Conservation (phyloP, 2,329 filamentous ascomycete genomes). For the Cytospora leucostoma region DNA sequence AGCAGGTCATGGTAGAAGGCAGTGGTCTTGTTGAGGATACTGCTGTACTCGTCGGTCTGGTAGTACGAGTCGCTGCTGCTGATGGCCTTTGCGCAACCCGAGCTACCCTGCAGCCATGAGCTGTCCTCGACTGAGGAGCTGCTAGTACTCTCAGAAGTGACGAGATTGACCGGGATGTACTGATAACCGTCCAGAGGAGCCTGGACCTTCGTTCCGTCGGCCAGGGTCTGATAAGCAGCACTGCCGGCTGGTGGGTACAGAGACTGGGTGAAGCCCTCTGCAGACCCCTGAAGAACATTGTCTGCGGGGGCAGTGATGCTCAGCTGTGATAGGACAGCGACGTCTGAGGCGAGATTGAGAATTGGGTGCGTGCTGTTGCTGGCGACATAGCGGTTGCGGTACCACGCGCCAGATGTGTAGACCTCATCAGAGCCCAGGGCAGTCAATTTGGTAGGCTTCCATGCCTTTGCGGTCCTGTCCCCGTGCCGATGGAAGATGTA, state of each 20-base stretch:
- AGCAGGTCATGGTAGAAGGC: slow-evolving; percentile 60
- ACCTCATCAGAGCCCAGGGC: slow-evolving; percentile 78
- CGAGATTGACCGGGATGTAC: slow-evolving; percentile 71
- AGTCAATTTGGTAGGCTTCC: slow-evolving; percentile 71
- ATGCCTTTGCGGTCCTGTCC: slow-evolving; percentile 79
- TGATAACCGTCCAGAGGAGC: slow-evolving; percentile 80
- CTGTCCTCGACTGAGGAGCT: slow-evolving; percentile 56
- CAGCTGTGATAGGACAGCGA: slow-evolving; percentile 71
- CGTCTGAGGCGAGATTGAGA: slow-evolving; percentile 63
- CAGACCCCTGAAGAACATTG: slow-evolving; percentile 77
- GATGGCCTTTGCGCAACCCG: slow-evolving; percentile 57
- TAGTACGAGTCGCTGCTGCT: slow-evolving; percentile 59
- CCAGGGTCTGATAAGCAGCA: slow-evolving; percentile 60
- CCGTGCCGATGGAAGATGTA: slow-evolving; percentile 91
- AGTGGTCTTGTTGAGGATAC: slow-evolving; percentile 51
- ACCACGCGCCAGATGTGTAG: slow-evolving; percentile 72
- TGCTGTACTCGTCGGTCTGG: slow-evolving; percentile 47
- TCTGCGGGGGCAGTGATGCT: slow-evolving; percentile 72
- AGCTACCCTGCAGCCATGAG: slow-evolving; percentile 61
- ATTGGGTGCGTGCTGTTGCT: slow-evolving; percentile 62
- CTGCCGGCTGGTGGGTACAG: slow-evolving; percentile 77
- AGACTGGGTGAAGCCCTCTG: slow-evolving; percentile 78
- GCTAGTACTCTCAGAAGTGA: slow-evolving; percentile 53
- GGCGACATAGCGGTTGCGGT: slow-evolving; percentile 73
- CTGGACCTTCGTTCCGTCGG: slow-evolving; percentile 67